Percentiles rank a stretch among this genome's conserved stretches.
Evolutionary conservation across 148 eudicot species (phyloP).

Genomic region (Rhododendron vialii): DNA sequence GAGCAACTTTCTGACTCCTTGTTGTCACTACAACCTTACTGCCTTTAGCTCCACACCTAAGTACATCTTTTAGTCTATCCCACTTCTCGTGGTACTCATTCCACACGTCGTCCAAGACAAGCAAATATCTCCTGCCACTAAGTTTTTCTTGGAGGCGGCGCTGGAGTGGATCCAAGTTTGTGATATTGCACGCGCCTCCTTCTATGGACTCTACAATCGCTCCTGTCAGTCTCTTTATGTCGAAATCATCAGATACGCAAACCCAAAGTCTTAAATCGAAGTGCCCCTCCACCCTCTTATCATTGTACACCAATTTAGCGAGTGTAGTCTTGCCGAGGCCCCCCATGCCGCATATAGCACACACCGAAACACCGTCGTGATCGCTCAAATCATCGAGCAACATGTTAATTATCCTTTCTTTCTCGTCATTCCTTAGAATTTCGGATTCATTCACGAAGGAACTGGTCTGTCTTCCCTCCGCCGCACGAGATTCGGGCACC

Average conservation of each 20-base stretch:
- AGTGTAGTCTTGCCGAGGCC: conserved; percentile 10
- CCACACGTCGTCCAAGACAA: conserved; percentile 2
- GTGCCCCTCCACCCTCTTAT: background rate
- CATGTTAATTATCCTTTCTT: background rate
- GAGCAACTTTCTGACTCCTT: conserved; percentile 2
- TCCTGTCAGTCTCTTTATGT: background rate
- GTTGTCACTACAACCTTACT: conserved; percentile 6
- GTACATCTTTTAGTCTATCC: background rate
- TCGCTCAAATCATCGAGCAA: background rate
- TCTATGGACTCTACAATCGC: background rate
- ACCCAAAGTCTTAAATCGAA: conserved; percentile 13
- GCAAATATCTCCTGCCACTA: too few relatives aligned
- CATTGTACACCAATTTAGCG: conserved; percentile 13
- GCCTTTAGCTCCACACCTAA: background rate
- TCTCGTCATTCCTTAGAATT: background rate
- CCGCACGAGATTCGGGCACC: background rate
- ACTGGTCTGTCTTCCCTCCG: background rate
- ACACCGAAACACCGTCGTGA: background rate
- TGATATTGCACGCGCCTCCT: background rate
- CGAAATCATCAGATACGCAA: background rate
- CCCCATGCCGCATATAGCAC: conserved; percentile 16
- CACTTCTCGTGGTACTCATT: conserved; percentile 5
- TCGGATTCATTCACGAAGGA: background rate
- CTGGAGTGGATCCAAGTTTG: background rate
- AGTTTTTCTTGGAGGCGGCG: too few relatives aligned